Base-by-base conservation (phyloP, 2,329 filamentous ascomycete genomes). In the Sclerotinia trifoliorum region DNA sequence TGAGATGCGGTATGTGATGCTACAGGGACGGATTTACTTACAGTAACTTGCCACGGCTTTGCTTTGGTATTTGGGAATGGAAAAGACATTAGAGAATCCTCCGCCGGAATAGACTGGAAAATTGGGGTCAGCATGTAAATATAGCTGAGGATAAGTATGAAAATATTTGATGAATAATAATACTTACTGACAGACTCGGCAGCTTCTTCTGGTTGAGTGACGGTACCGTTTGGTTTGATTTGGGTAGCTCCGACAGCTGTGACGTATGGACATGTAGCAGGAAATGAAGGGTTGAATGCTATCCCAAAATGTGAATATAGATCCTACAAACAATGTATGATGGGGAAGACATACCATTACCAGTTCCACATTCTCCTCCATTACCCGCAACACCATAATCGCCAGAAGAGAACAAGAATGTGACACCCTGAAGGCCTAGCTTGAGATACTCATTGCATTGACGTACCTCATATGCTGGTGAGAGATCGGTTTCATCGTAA, bases 51-150 rank as follows among this genome's bases (percentile, higher is more conserved):
- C 68, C 1, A 77, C 46, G 11, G 73, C 70, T 1, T 72, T 68
- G 11, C 76, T 73, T 71, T 86, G 84, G 74, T 85, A 86, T 19
- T 74, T 71, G 0, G 84, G 83, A 3, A 81, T 72, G 1, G 4
- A 82, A 82, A 56, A 83, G 73, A 76, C 83, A 82, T 73, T 81
- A 26, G 88, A 87, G 77, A 94, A 95, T 76, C 94, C 91, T 69
- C 88, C 81, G 19, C 89, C 88, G n/a, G 85, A 89, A 81, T 93
- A 93, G 77, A 96, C 86, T 80, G 95, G 7, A 49, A 5, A 7
- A 10, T 17, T 21, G 35, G 78, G 76, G 70, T 84, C 81, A 1
- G 80, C 39, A 42, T 42, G 39, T 76, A 15, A 74, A 74, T 39
- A 65, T 70, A 24, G n/a, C 3, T 3, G 17, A 39, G 5, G 13